Percentiles rank a stretch among this genome's conserved stretches.
Evolutionary conservation across 305 asterid species (phyloP).

Genomic region (Fraxinus sp.): DNA sequence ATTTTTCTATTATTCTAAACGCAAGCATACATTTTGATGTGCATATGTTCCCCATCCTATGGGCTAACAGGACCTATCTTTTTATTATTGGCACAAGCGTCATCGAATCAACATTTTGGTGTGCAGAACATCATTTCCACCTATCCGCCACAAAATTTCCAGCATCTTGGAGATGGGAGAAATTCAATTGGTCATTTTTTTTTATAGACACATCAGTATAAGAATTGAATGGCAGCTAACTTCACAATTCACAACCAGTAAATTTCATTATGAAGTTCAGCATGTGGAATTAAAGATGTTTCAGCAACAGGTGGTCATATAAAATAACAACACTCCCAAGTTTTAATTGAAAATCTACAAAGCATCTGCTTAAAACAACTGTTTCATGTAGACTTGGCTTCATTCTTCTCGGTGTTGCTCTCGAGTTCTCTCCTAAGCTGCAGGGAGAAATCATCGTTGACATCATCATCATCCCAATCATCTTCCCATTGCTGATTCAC

Average conservation of each 20-base stretch:
- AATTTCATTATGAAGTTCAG: neutral
- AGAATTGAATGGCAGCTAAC: neutral
- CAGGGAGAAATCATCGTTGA: conserved; percentile 84
- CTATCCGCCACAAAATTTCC: neutral
- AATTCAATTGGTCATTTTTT: neutral
- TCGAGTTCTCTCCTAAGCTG: conserved; percentile 93
- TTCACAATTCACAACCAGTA: neutral
- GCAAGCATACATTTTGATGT: neutral
- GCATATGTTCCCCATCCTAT: neutral
- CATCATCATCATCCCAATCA: conserved; percentile 98
- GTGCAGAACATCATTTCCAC: neutral
- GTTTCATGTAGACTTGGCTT: conserved; percentile 34
- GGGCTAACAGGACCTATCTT: neutral
- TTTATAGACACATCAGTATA: too few species aligned
- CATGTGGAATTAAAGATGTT: neutral
- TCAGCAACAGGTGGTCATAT: neutral
- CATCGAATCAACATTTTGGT: neutral
- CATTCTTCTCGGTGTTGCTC: conserved; percentile 55
- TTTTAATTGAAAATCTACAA: too few species aligned
- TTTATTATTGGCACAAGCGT: neutral
- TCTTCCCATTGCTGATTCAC: conserved; percentile 95
- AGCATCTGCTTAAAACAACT: neutral
- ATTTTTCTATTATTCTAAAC: neutral
- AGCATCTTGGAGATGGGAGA: neutral
- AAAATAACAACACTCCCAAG: neutral